Conservation (phyloP, 495 filamentous ascomycete species). For the Neurospora terricola region DNA sequence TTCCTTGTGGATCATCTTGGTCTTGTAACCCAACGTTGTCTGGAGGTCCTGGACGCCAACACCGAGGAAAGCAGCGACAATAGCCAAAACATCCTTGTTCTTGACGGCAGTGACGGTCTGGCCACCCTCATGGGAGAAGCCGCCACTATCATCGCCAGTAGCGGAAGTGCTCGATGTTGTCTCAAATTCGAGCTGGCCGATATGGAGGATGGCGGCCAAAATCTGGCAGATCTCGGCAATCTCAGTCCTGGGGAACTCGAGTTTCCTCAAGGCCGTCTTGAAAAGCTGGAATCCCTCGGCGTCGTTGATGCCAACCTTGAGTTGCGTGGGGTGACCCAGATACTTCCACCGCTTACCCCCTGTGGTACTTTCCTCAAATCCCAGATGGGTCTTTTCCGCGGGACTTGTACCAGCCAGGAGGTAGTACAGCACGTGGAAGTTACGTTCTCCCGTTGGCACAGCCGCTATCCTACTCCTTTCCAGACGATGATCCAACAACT, state of each 20-base stretch:
- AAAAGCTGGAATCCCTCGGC: constrained; percentile 92
- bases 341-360: constrained; percentile 80
- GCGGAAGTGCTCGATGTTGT: constrained; percentile 68
- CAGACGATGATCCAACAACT: constrained; percentile 84
- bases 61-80: constrained; percentile 86
- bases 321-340: constrained; percentile 87
- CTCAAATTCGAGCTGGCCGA: constrained; percentile 89
- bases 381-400: constrained; percentile 82
- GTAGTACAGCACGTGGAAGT: constrained; percentile 94
- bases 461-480: constrained; percentile 83
- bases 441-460: constrained; percentile 90
- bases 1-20: constrained; percentile 88
- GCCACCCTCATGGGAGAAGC: constrained; percentile 89
- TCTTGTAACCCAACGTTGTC: constrained; percentile 83
- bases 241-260: constrained; percentile 86
- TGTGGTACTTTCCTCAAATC: constrained; percentile 58
- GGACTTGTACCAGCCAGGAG: constrained; percentile 83
- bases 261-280: constrained; percentile 86
- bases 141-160: constrained; percentile 82
- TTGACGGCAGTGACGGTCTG: constrained; percentile 76
- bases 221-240: constrained; percentile 97
- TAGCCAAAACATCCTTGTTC: constrained; percentile 82
- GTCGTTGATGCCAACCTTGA: constrained; percentile 96
- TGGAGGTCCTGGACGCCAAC: constrained; percentile 72
- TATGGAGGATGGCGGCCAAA: constrained; percentile 81